Evolutionary conservation across 139 green algal species (phyloP), one percentile per base, ranked within the genome.

Genomic region (Helicosporidium sp.): DNA sequence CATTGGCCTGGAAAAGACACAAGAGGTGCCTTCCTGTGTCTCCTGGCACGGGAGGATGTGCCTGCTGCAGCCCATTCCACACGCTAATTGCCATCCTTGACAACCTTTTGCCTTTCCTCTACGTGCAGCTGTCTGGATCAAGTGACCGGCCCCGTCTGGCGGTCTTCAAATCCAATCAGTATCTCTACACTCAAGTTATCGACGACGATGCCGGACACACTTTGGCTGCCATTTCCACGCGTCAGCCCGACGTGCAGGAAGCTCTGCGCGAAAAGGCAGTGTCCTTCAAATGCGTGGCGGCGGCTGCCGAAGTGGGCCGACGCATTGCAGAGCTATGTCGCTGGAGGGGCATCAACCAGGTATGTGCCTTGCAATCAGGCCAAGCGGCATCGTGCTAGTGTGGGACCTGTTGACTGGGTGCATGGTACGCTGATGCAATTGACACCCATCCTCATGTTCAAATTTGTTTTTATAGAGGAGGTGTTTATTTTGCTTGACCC

Each of bases 181-280:
- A 98, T 72, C 93, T 96, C 31, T 98, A 95, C 56, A 83, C 73
- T 20, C 89, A 98, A 74, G 81, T 87, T 7, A 94, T 96, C 46
- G 81, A 96, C 52, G 86, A 95, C 69, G 55, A 28, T 3, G 49
- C 53, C 18, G 70, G 78, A 28, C 54, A 71, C 57, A 98, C 89
- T 0, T 66, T 98, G 24, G 74, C 42, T 19, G 59, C 81, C 23
- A 73, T 76, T 5, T 91, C 74, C 46, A 92, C 84, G 2, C 47
- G 91, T 7, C 72, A 54, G 28, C 65, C 74, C 26, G 68, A 70
- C 8, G 47, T 92, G 24, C 76, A 76, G 45, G 64, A 61, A 4
- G 46, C 60, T 23, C 47, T 85, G 8, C 49, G 49, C 10, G 61
- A 58, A 16, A 52, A 44, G 19, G 66, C 49, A 27, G 64, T 65